Percentiles rank a stretch among this genome's conserved stretches.
Evolutionary conservation across 345 rosid genomes (phyloP).

Genomic region (Gossypium herbaceum): DNA sequence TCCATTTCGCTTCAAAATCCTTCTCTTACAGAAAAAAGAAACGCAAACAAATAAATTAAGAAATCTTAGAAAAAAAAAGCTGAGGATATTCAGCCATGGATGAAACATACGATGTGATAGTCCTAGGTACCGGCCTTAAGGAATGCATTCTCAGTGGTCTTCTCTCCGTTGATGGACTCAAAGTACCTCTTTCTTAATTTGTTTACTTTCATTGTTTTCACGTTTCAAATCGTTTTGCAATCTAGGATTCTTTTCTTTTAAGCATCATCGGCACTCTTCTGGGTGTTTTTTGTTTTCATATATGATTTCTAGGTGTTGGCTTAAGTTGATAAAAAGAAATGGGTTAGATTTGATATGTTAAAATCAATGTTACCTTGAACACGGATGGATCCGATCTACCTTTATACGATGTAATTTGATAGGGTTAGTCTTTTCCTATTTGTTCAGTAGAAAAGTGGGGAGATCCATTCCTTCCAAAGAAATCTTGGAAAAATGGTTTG

Average conservation of each 20-base stretch:
- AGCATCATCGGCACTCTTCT: background rate
- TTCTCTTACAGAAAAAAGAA: background rate
- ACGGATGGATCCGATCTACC: too few species aligned
- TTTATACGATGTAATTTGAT: too few species aligned
- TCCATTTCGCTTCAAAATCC: background rate
- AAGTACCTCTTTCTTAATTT: conserved; percentile 36
- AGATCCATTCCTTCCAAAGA: too few species aligned
- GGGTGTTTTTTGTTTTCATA: background rate
- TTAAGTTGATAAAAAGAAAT: background rate
- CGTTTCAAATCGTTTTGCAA: background rate
- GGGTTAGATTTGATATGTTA: background rate
- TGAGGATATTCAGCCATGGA: conserved; percentile 42
- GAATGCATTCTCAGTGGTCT: conserved; percentile 96
- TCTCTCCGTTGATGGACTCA: conserved; percentile 89
- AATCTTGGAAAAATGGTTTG: too few species aligned
- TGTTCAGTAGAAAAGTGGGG: too few species aligned
- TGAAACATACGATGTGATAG: conserved; percentile 92
- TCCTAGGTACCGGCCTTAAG: conserved; percentile 89
- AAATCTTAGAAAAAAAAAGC: background rate
- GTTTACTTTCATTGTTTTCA: background rate
- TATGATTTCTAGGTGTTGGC: background rate
- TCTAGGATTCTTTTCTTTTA: background rate
- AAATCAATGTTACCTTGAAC: background rate
- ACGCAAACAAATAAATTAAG: background rate
- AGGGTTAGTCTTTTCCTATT: too few species aligned